Percentiles rank a stretch among this genome's conserved stretches.
Evolutionary conservation across 768 basidiomycete species (phyloP).

Genomic region (Grammothele lineata): DNA sequence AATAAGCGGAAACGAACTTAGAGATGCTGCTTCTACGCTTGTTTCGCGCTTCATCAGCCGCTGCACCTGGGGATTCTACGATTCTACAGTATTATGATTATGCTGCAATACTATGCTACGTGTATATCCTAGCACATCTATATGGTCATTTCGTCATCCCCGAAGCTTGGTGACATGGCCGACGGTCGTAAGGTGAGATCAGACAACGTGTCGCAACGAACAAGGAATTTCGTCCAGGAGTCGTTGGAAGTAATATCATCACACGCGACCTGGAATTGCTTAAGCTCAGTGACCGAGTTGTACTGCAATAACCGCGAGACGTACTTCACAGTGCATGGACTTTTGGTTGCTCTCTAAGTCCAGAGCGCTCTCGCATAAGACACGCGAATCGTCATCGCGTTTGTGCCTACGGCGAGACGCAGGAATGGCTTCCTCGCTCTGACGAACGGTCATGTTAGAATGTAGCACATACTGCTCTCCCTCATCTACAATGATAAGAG

Average conservation of each 20-base stretch:
- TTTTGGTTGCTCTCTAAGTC: slow-evolving; percentile 55
- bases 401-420: not conserved
- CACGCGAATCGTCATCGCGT: slow-evolving; percentile 3
- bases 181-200: slow-evolving; percentile 17
- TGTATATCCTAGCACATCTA: slow-evolving; percentile 2
- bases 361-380: slow-evolving; percentile 39
- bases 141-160: not conserved
- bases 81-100: slow-evolving; percentile 10
- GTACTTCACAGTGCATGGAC: slow-evolving; percentile 51
- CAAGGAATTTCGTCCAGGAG: slow-evolving; percentile 44
- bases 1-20: slow-evolving; percentile 52
- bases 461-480: slow-evolving; percentile 43
- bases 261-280: slow-evolving; percentile 46
- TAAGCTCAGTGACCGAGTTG: not conserved
- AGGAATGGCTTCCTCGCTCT: slow-evolving; percentile 29
- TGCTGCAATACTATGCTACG: slow-evolving; percentile 4
- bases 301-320: slow-evolving; percentile 14
- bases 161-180: too few relatives aligned
- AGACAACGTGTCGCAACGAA: slow-evolving; percentile 41
- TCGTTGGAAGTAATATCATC: slow-evolving; percentile 32
- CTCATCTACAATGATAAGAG: slow-evolving; percentile 36
- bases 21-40: not conserved
- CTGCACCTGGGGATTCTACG: not conserved
- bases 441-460: slow-evolving; percentile 44
- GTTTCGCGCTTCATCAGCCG: not conserved